Evolutionary conservation across 2,329 filamentous ascomycete species (phyloP).

Genomic region (Paraconiothyrium brasiliense): DNA sequence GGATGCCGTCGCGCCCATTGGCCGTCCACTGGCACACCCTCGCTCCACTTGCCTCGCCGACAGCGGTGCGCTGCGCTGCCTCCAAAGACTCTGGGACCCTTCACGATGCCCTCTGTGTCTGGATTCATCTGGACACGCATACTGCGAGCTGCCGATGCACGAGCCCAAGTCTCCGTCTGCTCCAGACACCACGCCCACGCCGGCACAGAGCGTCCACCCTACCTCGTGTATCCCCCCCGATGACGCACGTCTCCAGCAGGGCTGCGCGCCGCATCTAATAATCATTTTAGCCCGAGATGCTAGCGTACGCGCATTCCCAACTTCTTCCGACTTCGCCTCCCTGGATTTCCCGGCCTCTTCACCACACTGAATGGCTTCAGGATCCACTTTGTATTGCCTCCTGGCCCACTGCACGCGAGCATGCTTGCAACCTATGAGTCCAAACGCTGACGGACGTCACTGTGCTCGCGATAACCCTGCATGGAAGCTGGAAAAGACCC

Average conservation of each 20-base stretch:
- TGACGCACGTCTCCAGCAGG: constrained; percentile 2
- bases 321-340: constrained; percentile 12
- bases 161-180: not conserved
- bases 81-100: not conserved
- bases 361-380: not conserved
- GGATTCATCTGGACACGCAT: not conserved
- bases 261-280: not conserved
- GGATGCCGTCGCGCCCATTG: not conserved
- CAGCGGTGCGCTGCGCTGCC: not conserved
- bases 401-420: not conserved
- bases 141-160: not conserved
- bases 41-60: constrained; percentile 11
- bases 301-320: constrained; percentile 11
- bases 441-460: not conserved
- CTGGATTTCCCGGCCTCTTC: constrained; percentile 17
- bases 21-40: constrained; percentile 1
- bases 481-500: not conserved
- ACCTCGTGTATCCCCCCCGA: not conserved
- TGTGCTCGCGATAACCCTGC: not conserved
- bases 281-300: not conserved
- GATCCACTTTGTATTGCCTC: constrained; percentile 15
- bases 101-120: not conserved
- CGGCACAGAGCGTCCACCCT: not conserved
- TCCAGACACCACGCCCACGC: not conserved
- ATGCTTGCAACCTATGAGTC: not conserved